Evolutionary conservation across 2,329 filamentous ascomycete species (phyloP), one percentile per base, ranked within the genome.

Genomic region (Dothideomycetidae sp.): DNA sequence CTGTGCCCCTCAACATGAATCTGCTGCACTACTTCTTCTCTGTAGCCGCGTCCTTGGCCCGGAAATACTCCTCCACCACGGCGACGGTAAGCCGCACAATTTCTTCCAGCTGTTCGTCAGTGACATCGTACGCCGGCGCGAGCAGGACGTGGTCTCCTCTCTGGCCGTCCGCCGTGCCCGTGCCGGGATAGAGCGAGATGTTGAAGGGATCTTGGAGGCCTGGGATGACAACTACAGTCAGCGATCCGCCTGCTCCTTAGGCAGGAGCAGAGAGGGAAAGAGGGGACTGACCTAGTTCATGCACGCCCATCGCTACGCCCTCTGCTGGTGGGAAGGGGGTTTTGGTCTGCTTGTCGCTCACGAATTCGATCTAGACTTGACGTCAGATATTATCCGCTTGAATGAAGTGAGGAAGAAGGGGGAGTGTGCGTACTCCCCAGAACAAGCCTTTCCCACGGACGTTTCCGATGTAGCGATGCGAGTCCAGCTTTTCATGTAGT

Each of bases 131-230:
- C 1, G 80, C 67, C 4, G 81, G 81, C 1, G 78, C 70, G 9
- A 86, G 49, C 16, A 85, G 63, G 23, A 83, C 60, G 53, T 82
- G 77, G 49, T 86, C 81, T 7, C 80, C 79, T 1, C 52, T 51
- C n/a, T 53, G 50, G 1, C 68, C 63, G 31, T 81, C 74, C 0
- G 62, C 70, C 0, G 73, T 73, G 1, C 78, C 78, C 1, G 60
- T 58, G 0, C 75, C 76, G 1, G 73, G 73, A 50, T 82, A 83
- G 2, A 82, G 49, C 3, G 66, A 67, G 44, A 80, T 69, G 38
- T 61, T 63, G 48, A 68, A 64, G 3, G 56, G 54, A 10, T 52
- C 44, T 33, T 53, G 50, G 43, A 64, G 52, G 15, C 59, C 63
- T 66, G 38, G 16, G 16, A 15, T n/a, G n/a, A n/a, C n/a, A n/a